A percentile compares a stretch with the other conserved stretches of the same genome.
phyloP scores from a whole-genome alignment of 2,329 filamentous ascomycete species.

The Aspergillus vadensis region DNA sequence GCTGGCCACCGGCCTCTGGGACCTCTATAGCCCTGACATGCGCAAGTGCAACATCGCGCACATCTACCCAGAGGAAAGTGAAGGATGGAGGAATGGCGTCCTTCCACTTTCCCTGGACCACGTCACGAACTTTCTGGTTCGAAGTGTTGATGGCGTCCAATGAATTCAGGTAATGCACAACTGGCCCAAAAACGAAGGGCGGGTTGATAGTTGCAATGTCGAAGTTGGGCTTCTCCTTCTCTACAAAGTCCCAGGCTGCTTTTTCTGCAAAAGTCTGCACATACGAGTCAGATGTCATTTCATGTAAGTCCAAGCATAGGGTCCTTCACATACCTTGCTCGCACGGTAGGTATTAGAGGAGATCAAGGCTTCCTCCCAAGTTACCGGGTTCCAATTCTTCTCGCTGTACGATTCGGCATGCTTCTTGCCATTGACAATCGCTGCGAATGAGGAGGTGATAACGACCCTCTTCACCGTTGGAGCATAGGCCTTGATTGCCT shows the following conservation, averaged over 20 bases:
- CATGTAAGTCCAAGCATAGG: background rate
- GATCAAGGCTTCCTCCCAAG: slow-evolving; percentile 43
- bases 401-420: slow-evolving; percentile 42
- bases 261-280: slow-evolving; percentile 61
- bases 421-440: slow-evolving; percentile 56
- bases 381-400: slow-evolving; percentile 48
- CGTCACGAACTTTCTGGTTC: slow-evolving; percentile 66
- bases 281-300: background rate
- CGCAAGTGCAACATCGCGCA: slow-evolving; percentile 52
- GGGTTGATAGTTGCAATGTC: slow-evolving; percentile 63
- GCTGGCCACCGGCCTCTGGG: slow-evolving; percentile 47
- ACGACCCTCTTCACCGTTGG: slow-evolving; percentile 72
- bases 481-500: slow-evolving; percentile 61
- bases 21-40: slow-evolving; percentile 52
- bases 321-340: slow-evolving; percentile 51
- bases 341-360: slow-evolving; percentile 47
- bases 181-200: slow-evolving; percentile 64
- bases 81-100: slow-evolving; percentile 60
- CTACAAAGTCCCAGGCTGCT: slow-evolving; percentile 66
- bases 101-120: slow-evolving; percentile 65
- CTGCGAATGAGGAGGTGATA: slow-evolving; percentile 70
- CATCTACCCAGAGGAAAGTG: slow-evolving; percentile 60
- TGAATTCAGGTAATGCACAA: slow-evolving; percentile 64
- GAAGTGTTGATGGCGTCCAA: slow-evolving; percentile 71
- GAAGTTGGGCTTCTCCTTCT: slow-evolving; percentile 59